These are phyloP conservation scores for Fusarium nanum DNA, from an alignment of 2,329 filamentous ascomycete genomes.

Conservation along the genomic window DNA sequence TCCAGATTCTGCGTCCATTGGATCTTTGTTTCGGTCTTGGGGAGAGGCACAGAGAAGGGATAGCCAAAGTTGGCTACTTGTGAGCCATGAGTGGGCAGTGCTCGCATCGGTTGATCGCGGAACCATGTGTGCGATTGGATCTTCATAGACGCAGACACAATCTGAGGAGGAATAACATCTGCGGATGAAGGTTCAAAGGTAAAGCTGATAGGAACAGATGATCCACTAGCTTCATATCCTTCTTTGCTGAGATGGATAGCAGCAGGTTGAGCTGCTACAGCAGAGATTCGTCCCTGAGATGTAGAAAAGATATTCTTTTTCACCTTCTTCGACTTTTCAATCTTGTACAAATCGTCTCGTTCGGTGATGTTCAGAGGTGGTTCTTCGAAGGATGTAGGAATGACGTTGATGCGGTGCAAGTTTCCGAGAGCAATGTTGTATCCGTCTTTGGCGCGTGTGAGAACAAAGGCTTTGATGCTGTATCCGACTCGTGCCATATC, in stretches of 20 bases:
- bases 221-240: constrained; percentile 27
- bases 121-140: constrained; percentile 41
- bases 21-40: neutral
- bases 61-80: constrained; percentile 29
- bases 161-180: constrained; percentile 27
- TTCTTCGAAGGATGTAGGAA: constrained; percentile 39
- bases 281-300: constrained; percentile 29
- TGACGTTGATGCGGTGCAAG: constrained; percentile 35
- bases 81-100: constrained; percentile 32
- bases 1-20: constrained; percentile 38
- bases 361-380: constrained; percentile 38
- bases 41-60: constrained; percentile 18
- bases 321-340: constrained; percentile 35
- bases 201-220: constrained; percentile 28
- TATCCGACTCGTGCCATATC: constrained; percentile 34
- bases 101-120: constrained; percentile 32
- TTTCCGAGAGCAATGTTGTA: constrained; percentile 14
- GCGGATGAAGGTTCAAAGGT: constrained; percentile 31
- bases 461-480: constrained; percentile 27
- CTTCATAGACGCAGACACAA: constrained; percentile 20
- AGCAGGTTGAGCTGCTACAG: constrained; percentile 34
- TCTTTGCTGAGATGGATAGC: constrained; percentile 34
- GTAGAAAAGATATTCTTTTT: constrained; percentile 40
- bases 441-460: constrained; percentile 6
- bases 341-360: constrained; percentile 30